Evolutionary conservation across 345 rosid species (phyloP), one percentile per base, ranked within the genome.

Genomic region (Citrus mangshanensis): DNA sequence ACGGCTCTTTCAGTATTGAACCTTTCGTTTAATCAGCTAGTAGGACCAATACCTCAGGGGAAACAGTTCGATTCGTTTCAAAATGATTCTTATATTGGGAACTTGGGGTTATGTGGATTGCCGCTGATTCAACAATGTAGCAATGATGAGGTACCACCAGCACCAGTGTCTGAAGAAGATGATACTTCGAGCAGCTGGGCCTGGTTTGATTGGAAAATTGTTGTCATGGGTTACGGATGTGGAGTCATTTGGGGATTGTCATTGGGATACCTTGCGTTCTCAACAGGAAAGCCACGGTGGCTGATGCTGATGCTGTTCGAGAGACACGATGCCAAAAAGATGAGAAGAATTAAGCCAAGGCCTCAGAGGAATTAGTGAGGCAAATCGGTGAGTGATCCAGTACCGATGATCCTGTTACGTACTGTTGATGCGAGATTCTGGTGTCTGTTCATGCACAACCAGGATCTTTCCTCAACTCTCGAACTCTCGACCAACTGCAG

Each of bases 191-290:
- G 56, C 6, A n/a, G 46, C 46, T 40, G 46, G 46, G 46, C 46
- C 46, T 40, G 51, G 8, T 73, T 60, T 59, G 68, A 9, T 60
- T 73, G 66, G 67, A 73, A 59, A 59, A 7, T 24, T 1, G 7
- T 55, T 3, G 14, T 59, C 24, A 14, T 73, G 24, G 68, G 56
- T 24, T 60, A 60, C 2, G 9, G 24, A 24, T 35, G 65, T n/a
- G 68, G 77, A 56, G 58, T 54, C 6, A 6, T 54, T 0, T 67
- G 22, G 63, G 68, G n/a, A 56, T 77, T 14, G 63, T 77, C 24
- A 3, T 81, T 72, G 55, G 77, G 80, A 37, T 81, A 40, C 46
- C 56, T 77, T 30, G 77, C 71, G 8, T 77, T 81, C 28, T 56
- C 19, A 28, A 80, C 75, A 32, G 16, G 70, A n/a, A 58, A 27